phyloP scores from a whole-genome alignment of 139 green algal genomes.

The Cymbomonas tetramitiformis region DNA sequence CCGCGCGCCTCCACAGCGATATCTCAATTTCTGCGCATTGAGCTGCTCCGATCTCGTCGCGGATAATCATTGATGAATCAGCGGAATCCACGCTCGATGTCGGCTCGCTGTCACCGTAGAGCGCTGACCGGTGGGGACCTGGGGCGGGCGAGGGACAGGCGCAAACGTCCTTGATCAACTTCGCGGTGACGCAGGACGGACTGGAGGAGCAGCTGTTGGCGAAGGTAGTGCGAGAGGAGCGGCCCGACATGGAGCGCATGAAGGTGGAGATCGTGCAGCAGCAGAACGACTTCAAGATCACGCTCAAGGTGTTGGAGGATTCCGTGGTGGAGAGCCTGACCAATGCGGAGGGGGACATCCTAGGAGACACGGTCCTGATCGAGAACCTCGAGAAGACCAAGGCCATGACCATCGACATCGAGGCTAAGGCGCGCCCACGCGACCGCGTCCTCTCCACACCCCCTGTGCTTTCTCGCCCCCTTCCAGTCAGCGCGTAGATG shows the following conservation, averaged over 20 bases:
- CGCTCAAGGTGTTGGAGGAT: not conserved
- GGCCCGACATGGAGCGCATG: not conserved
- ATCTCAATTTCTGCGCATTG: no score
- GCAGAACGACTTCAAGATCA: not conserved
- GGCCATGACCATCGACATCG: not conserved
- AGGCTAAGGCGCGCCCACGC: not conserved
- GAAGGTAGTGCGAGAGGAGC: not conserved
- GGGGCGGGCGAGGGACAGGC: no score
- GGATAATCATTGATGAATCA: no score
- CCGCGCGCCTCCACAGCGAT: no score
- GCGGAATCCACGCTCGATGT: no score
- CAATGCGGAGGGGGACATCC: not conserved
- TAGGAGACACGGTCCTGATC: not conserved
- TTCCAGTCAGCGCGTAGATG: no score
- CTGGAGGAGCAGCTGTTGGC: not conserved
- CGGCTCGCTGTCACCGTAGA: no score
- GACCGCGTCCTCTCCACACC: not conserved
- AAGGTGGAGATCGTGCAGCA: not conserved
- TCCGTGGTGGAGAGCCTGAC: not conserved
- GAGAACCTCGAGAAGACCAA: not conserved
- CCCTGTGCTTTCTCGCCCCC: not conserved
- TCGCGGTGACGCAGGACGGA: not conserved
- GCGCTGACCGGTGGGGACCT: no score
- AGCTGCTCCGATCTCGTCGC: no score
- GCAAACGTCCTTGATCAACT: not conserved